Evolutionary conservation across 2,329 filamentous ascomycete genomes (phyloP).

Genomic region (Calonectria fujianensis): DNA sequence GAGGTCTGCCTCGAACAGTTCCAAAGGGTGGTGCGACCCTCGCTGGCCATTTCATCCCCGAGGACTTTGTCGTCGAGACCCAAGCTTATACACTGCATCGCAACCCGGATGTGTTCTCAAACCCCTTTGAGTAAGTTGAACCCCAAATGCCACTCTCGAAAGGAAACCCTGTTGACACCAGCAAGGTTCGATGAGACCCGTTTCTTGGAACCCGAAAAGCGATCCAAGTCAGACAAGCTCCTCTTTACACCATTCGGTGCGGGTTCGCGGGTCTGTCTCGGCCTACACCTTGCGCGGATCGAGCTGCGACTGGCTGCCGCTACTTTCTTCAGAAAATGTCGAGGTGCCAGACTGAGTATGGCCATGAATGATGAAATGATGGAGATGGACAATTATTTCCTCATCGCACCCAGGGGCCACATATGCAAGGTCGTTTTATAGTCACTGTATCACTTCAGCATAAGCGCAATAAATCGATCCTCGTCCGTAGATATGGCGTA

Average conservation of each 20-base stretch:
- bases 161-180: neutral
- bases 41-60: conserved; percentile 10
- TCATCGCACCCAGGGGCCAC: conserved; percentile 7
- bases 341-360: neutral
- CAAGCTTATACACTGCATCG: conserved; percentile 43
- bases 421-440: no score
- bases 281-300: conserved; percentile 43
- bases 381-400: conserved; percentile 37
- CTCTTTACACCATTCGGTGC: conserved; percentile 37
- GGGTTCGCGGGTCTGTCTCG: conserved; percentile 42
- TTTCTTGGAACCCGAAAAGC: conserved; percentile 4
- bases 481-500: neutral
- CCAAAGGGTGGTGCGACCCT: conserved; percentile 28
- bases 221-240: conserved; percentile 1
- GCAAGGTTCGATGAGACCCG: conserved; percentile 20
- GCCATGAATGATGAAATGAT: conserved; percentile 40
- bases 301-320: conserved; percentile 41
- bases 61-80: conserved; percentile 31
- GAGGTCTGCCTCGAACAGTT: conserved; percentile 31
- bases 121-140: conserved; percentile 24
- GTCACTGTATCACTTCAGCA: neutral
- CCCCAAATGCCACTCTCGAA: accelerated
- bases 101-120: conserved; percentile 9
- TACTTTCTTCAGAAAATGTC: conserved; percentile 42
- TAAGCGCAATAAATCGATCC: neutral